A percentile compares a stretch with the other conserved stretches of the same genome.
phyloP scores from a whole-genome alignment of 306 rosid species.

The Crataegus laevigata region DNA sequence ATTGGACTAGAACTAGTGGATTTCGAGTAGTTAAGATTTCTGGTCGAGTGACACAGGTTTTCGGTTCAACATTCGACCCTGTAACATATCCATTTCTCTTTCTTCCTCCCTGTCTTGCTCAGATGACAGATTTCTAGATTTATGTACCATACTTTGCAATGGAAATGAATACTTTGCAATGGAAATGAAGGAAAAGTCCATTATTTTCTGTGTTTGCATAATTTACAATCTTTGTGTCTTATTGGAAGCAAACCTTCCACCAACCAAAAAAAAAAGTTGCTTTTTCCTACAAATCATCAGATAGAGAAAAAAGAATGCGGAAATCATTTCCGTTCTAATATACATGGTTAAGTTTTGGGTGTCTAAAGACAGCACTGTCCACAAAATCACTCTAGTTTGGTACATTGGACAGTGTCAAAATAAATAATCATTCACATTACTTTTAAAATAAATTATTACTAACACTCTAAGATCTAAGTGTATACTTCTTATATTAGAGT shows the following conservation, averaged over 20 bases:
- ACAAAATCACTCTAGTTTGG: neutral
- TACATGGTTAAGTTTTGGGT: neutral
- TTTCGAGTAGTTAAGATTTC: conserved; percentile 7
- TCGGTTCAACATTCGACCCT: conserved; percentile 5
- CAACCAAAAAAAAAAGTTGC: neutral
- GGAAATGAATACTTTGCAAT: conserved; percentile 22
- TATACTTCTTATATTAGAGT: too few relatives aligned
- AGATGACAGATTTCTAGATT: conserved; percentile 17
- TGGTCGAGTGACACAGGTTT: conserved; percentile 20
- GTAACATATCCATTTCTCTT: conserved; percentile 8
- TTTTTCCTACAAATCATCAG: too few relatives aligned
- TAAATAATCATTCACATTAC: too few relatives aligned
- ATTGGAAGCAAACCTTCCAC: neutral
- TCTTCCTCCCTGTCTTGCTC: conserved; percentile 3
- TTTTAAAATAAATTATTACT: too few relatives aligned
- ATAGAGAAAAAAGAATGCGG: too few relatives aligned
- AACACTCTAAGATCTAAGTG: too few relatives aligned
- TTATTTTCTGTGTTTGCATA: neutral
- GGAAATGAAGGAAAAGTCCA: too few relatives aligned
- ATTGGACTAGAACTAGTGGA: neutral
- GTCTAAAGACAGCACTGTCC: neutral
- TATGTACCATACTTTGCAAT: conserved; percentile 29
- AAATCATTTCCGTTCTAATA: too few relatives aligned
- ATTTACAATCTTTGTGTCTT: neutral
- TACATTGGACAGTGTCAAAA: neutral